These are phyloP conservation scores for Byssothecium circinans DNA, from an alignment of 2,329 filamentous ascomycete species.

Conservation along the genomic window DNA sequence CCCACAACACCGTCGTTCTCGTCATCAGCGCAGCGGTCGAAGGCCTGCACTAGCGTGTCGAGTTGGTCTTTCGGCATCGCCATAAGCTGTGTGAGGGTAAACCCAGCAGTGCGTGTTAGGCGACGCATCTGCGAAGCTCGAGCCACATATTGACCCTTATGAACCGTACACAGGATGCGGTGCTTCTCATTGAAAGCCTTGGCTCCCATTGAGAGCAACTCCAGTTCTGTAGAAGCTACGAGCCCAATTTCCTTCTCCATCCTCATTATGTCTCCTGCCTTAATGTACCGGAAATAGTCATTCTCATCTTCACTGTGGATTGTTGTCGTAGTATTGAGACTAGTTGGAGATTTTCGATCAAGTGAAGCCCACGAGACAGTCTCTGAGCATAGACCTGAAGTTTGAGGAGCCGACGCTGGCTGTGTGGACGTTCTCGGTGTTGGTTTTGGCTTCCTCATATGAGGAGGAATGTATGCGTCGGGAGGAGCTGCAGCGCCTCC, in stretches of 20 bases:
- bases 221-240: neutral
- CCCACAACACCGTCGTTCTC: too few species aligned
- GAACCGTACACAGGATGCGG: neutral
- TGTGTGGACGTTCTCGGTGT: neutral
- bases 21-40: too few species aligned
- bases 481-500: neutral
- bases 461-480: neutral
- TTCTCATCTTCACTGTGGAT: neutral
- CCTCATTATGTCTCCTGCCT: neutral
- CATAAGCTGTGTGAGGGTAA: neutral
- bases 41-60: neutral
- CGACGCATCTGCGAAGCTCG: neutral
- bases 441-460: neutral
- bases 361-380: too few species aligned
- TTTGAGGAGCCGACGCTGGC: too few species aligned
- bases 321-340: neutral
- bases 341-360: neutral
- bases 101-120: neutral
- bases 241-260: neutral
- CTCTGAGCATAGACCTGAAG: too few species aligned
- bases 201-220: neutral
- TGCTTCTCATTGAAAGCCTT: neutral
- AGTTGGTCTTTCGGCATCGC: too few species aligned
- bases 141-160: neutral
- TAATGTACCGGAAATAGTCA: neutral